A percentile compares a stretch with the other conserved stretches of the same genome.
Evolutionary conservation across 495 filamentous ascomycete genomes (phyloP).

Genomic region (Amniculicola lignicola): DNA sequence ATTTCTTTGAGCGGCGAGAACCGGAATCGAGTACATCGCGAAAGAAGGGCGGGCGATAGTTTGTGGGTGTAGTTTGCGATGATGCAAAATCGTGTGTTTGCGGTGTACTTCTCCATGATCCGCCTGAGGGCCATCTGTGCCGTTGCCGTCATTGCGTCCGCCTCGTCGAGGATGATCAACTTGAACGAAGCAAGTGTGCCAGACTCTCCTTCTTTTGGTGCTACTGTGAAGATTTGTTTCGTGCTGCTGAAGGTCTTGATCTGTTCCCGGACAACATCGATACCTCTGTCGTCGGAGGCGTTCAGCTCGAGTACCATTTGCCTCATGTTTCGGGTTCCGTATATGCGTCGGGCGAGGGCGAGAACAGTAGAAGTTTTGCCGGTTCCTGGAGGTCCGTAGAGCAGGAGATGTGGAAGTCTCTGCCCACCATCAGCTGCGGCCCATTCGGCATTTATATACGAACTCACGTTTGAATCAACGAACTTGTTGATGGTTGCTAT

Average conservation of each 20-base stretch:
- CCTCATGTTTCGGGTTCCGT: slow-evolving; percentile 85
- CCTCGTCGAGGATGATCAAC: slow-evolving; percentile 96
- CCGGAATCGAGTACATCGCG: slow-evolving; percentile 89
- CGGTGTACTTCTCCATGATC: slow-evolving; percentile 99
- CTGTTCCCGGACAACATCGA: slow-evolving; percentile 94
- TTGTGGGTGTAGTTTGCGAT: slow-evolving; percentile 99
- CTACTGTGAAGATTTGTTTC: slow-evolving; percentile 64
- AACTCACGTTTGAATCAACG: slow-evolving; percentile 74
- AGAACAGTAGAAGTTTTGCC: slow-evolving; percentile 55
- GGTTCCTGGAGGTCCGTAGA: slow-evolving; percentile 54
- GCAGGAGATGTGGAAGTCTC: slow-evolving; percentile 90
- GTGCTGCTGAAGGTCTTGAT: slow-evolving; percentile 97
- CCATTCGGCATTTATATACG: too few relatives aligned
- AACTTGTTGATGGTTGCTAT: slow-evolving; percentile 96
- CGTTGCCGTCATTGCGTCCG: slow-evolving; percentile 94
- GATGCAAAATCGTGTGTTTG: slow-evolving; percentile 96
- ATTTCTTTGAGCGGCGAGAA: slow-evolving; percentile 88
- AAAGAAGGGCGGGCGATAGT: slow-evolving; percentile 89
- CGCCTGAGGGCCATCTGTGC: slow-evolving; percentile 95
- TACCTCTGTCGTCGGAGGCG: slow-evolving; percentile 93
- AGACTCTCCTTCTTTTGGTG: slow-evolving; percentile 47
- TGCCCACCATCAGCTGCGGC: too few relatives aligned
- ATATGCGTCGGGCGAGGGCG: slow-evolving; percentile 84
- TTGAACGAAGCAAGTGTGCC: slow-evolving; percentile 74
- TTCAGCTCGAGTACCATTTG: slow-evolving; percentile 99